phyloP scores from a whole-genome alignment of 1,284 basidiomycete genomes.

The Bondarzewia mesenterica region DNA sequence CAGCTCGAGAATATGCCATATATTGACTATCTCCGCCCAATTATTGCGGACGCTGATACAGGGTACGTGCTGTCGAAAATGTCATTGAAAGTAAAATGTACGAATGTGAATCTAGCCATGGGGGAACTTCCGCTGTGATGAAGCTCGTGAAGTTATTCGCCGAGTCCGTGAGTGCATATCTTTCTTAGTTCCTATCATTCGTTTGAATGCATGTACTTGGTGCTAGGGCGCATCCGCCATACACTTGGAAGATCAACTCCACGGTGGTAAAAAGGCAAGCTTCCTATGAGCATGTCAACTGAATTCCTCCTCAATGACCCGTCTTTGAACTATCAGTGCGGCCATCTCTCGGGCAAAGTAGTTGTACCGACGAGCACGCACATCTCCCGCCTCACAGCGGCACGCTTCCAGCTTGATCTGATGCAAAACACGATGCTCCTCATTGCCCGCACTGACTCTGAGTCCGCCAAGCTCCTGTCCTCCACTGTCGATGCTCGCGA shows the following conservation, averaged over 20 bases:
- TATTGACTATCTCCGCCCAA: conserved; percentile 87
- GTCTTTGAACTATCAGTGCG: conserved; percentile 44
- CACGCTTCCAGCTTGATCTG: conserved; percentile 85
- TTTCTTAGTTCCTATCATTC: not conserved
- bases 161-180: conserved; percentile 55
- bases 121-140: conserved; percentile 93
- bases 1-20: conserved; percentile 63
- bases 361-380: conserved; percentile 86
- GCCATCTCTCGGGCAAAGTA: conserved; percentile 91
- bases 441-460: conserved; percentile 88
- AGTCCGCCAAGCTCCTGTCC: conserved; percentile 82
- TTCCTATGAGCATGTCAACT: not conserved
- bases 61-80: conserved; percentile 45
- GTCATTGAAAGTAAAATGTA: conserved; percentile 8
- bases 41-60: conserved; percentile 92
- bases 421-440: conserved; percentile 83
- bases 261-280: conserved; percentile 78
- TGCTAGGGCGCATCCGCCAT: conserved; percentile 78
- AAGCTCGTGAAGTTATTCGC: conserved; percentile 92
- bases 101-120: conserved; percentile 48
- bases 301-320: not conserved
- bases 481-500: conserved; percentile 75
- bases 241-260: conserved; percentile 88
- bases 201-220: conserved; percentile 1
- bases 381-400: conserved; percentile 73